Percentiles rank a stretch among this genome's conserved stretches.
These are phyloP conservation scores for Tricholoma hemisulphureum DNA, from an alignment of 768 basidiomycete genomes.

Conservation along the genomic window DNA sequence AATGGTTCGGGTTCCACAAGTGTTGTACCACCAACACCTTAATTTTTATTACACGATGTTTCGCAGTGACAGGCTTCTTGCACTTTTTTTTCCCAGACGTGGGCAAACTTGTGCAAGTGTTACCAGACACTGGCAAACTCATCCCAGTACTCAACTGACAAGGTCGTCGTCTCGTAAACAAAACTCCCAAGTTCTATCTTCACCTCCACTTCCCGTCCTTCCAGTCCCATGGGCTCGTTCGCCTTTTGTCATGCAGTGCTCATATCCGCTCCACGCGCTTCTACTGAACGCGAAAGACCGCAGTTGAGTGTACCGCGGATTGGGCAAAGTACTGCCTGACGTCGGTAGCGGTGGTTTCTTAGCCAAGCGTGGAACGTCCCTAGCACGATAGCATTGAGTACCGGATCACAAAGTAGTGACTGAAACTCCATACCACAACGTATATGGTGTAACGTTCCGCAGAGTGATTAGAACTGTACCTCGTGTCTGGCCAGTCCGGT, in stretches of 20 bases:
- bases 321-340: conserved; percentile 44
- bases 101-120: neutral
- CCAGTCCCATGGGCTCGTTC: conserved; percentile 64
- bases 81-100: neutral
- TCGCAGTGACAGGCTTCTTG: neutral
- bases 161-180: conserved; percentile 39
- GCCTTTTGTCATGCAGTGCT: conserved; percentile 94
- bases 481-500: conserved; percentile 30
- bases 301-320: conserved; percentile 66
- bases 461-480: conserved; percentile 87
- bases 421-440: conserved; percentile 61
- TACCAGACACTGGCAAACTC: neutral
- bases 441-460: conserved; percentile 85
- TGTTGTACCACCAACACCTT: conserved; percentile 12
- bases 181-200: conserved; percentile 90
- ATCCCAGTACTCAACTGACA: neutral
- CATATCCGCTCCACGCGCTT: conserved; percentile 75
- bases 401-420: neutral
- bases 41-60: conserved; percentile 4
- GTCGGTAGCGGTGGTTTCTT: conserved; percentile 65
- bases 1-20: conserved; percentile 13
- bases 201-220: conserved; percentile 70
- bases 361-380: conserved; percentile 76
- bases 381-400: conserved; percentile 23
- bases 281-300: conserved; percentile 81